Percentiles rank a stretch among this genome's conserved stretches.
Evolutionary conservation across 2,329 filamentous ascomycete genomes (phyloP).

Genomic region (Calonectria multiphialidica): DNA sequence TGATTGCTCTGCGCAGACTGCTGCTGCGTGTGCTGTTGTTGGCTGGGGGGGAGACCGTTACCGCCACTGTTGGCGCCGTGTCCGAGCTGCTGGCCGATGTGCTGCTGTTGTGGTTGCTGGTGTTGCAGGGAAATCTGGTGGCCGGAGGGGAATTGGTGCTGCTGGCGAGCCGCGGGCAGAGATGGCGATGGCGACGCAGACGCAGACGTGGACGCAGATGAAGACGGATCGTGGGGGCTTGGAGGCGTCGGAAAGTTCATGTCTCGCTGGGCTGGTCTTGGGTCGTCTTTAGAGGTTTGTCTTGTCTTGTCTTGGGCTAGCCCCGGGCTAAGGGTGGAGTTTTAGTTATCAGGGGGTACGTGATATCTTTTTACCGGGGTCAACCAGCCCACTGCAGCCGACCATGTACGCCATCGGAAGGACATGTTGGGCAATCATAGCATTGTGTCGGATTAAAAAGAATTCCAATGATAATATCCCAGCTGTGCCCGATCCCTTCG

Average conservation of each 20-base stretch:
- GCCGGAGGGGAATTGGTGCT: conserved; percentile 32
- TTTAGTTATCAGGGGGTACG: conserved; percentile 25
- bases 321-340: conserved; percentile 30
- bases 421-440: not conserved
- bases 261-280: conserved; percentile 40
- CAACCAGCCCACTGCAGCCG: not conserved
- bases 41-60: conserved; percentile 7
- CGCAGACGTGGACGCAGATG: conserved; percentile 31
- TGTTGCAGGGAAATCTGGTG: conserved; percentile 19
- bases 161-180: conserved; percentile 39
- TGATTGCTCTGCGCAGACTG: conserved; percentile 39
- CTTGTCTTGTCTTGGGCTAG: conserved; percentile 44
- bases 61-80: conserved; percentile 5
- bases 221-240: conserved; percentile 41
- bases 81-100: conserved; percentile 16
- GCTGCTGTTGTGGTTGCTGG: conserved; percentile 34
- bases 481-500: no score
- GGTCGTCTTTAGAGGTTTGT: conserved; percentile 39
- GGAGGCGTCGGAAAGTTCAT: conserved; percentile 50
- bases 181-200: conserved; percentile 29
- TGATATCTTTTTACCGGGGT: conserved; percentile 36
- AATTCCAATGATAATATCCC: not conserved
- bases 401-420: not conserved
- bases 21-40: conserved; percentile 35
- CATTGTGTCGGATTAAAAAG: not conserved